Base-by-base conservation (phyloP, 2,329 filamentous ascomycete genomes). In the Pezicula radicicola region DNA sequence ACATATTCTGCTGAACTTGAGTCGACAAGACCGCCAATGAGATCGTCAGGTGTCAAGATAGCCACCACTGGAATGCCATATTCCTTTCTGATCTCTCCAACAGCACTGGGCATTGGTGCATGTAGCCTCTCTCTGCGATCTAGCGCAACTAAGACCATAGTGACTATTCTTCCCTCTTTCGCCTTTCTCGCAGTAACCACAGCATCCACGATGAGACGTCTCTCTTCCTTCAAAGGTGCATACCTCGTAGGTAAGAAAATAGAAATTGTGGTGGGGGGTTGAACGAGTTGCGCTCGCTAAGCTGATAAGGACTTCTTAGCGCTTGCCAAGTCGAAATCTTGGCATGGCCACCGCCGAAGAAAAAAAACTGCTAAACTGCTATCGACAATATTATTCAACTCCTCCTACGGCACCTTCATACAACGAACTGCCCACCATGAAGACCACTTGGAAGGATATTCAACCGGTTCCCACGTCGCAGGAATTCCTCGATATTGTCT, bases 401-500 rank as follows among this genome's bases (percentile, higher is more conserved):
- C 6, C 25, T 6, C 25, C 25, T 25, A 25, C 25, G 25, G 25
- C 25, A 18, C 15, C 16, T 41, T 41, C 19, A 41, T n/a, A 3
- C 3, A 13, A 10, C 30, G 10, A 33, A 33, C 30, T 53, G 58
- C 60, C 59, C 70, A 75, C 73, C 58, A 81, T 81, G 78, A 81
- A 81, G 75, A 81, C 77, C 57, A 83, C 80, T 51, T 86, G 83
- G 83, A 87, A 86, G 70, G 85, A 89, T 68, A 95, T 95, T 64
- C 86, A 88, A 57, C 90, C 91, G 60, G 90, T 96, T 60, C 93
- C 93, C 53, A 95, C 89, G 66, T 87, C 87, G 71, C 88, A 95
- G 77, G 94, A 99, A 75, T 97, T 99, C 68, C 81, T 99, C 64
- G 94, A 99, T 74, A 97, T 99, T 70, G 92, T 97, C 60, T 82